These are phyloP conservation scores for Phytophthora meadii DNA, from an alignment of 352 stramenopile species.

Conservation along the genomic window DNA sequence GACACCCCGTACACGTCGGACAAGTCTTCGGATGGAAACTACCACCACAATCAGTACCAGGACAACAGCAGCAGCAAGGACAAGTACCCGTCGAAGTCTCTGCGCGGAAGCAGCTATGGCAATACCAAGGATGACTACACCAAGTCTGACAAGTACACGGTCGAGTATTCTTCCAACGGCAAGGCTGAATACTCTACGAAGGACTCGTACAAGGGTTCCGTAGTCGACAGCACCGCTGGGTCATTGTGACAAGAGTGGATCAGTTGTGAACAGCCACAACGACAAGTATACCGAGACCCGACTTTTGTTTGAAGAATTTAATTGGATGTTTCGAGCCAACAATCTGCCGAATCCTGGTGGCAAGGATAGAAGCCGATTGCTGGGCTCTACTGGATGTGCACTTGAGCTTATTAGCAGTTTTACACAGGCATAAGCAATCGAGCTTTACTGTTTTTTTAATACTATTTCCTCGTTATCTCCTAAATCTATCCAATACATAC, in stretches of 20 bases:
- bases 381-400: conserved; percentile 20
- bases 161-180: conserved; percentile 4
- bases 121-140: background rate
- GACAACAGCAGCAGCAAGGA: conserved; percentile 6
- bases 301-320: conserved; percentile 18
- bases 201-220: conserved; percentile 12
- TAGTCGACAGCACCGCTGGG: conserved; percentile 5
- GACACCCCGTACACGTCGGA: conserved; percentile 17
- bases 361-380: conserved; percentile 7
- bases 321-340: conserved; percentile 16
- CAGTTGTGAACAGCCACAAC: conserved; percentile 5
- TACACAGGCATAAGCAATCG: conserved; percentile 4
- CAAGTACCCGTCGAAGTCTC: conserved; percentile 26
- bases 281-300: background rate
- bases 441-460: conserved; percentile 10
- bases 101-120: conserved; percentile 28
- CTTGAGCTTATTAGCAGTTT: conserved; percentile 16
- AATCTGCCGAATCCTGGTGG: conserved; percentile 5
- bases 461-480: background rate
- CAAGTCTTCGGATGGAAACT: conserved; percentile 13
- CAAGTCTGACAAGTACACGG: background rate
- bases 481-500: no score
- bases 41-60: conserved; percentile 6
- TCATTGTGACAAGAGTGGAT: conserved; percentile 6
- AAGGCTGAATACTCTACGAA: conserved; percentile 10